These are phyloP conservation scores for Athelia sp. DNA, from an alignment of 1,284 basidiomycete genomes.

Conservation along the genomic window DNA sequence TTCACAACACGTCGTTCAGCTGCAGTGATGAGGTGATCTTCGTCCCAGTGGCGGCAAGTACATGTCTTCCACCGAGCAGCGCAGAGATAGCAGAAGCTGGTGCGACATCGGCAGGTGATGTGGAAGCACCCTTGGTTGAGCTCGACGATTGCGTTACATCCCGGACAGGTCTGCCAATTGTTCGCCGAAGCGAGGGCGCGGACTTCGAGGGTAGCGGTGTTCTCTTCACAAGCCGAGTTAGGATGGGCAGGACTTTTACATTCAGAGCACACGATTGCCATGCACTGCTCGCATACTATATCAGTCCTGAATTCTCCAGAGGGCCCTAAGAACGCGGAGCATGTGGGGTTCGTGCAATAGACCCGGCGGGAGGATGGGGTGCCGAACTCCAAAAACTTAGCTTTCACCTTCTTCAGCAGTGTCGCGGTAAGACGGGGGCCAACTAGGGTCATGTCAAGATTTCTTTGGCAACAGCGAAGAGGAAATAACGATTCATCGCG, in stretches of 20 bases:
- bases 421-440: conserved; percentile 17
- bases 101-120: conserved; percentile 43
- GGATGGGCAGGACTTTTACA: conserved; percentile 39
- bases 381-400: conserved; percentile 31
- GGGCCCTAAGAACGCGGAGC: conserved; percentile 50
- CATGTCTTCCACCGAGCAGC: conserved; percentile 49
- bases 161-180: conserved; percentile 47
- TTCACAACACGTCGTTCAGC: conserved; percentile 24
- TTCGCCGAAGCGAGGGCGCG: conserved; percentile 35
- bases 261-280: conserved; percentile 29
- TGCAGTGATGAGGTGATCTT: conserved; percentile 29
- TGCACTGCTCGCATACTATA: conserved; percentile 33
- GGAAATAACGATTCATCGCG: conserved; percentile 39
- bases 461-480: conserved; percentile 34
- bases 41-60: conserved; percentile 50
- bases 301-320: conserved; percentile 16
- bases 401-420: conserved; percentile 19
- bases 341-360: conserved; percentile 35
- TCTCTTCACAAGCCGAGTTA: conserved; percentile 30
- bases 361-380: conserved; percentile 30
- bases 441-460: conserved; percentile 23
- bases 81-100: conserved; percentile 50
- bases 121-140: conserved; percentile 43
- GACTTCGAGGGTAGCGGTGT: conserved; percentile 27
- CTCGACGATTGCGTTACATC: conserved; percentile 39